A percentile compares a stretch with the other conserved stretches of the same genome.
These are phyloP conservation scores for Pestalotiopsis sp. DNA, from an alignment of 2,329 filamentous ascomycete genomes.

Conservation along the genomic window DNA sequence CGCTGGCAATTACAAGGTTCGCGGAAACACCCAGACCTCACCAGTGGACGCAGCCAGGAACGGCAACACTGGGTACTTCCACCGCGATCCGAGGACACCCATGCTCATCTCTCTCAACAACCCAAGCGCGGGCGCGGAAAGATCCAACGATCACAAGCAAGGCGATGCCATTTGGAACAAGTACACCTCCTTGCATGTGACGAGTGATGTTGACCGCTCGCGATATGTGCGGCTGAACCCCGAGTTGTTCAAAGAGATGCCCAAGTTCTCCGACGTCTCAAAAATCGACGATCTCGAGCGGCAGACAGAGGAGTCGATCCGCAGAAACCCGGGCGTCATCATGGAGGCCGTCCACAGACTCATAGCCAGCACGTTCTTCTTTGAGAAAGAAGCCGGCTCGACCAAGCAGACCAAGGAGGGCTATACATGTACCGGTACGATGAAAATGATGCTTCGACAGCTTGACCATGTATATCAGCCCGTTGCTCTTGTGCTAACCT, in stretches of 20 bases:
- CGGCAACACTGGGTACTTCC: conserved; percentile 25
- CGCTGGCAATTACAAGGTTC: conserved; percentile 28
- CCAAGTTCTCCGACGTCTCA: conserved; percentile 29
- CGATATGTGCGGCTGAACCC: conserved; percentile 31
- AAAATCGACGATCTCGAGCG: conserved; percentile 26
- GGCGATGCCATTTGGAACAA: conserved; percentile 25
- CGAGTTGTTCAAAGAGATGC: conserved; percentile 26
- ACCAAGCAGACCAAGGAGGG: conserved; percentile 27
- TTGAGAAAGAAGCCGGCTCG: conserved; percentile 29
- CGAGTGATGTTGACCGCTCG: conserved; percentile 17
- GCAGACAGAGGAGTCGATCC: conserved; percentile 25
- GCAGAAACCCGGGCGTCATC: conserved; percentile 24
- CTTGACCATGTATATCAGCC: neutral
- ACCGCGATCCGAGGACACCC: conserved; percentile 28
- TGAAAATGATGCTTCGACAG: neutral
- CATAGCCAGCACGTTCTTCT: conserved; percentile 33
- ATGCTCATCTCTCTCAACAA: conserved; percentile 30
- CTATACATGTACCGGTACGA: conserved; percentile 30
- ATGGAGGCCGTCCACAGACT: conserved; percentile 30
- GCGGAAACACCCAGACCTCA: conserved; percentile 27
- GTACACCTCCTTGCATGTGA: conserved; percentile 21
- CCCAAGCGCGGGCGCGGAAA: conserved; percentile 25
- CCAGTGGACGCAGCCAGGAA: conserved; percentile 18
- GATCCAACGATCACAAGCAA: conserved; percentile 23
- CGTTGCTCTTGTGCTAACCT: neutral